Conservation (phyloP, 1,284 basidiomycete species). For the Trichosporon sp. region DNA sequence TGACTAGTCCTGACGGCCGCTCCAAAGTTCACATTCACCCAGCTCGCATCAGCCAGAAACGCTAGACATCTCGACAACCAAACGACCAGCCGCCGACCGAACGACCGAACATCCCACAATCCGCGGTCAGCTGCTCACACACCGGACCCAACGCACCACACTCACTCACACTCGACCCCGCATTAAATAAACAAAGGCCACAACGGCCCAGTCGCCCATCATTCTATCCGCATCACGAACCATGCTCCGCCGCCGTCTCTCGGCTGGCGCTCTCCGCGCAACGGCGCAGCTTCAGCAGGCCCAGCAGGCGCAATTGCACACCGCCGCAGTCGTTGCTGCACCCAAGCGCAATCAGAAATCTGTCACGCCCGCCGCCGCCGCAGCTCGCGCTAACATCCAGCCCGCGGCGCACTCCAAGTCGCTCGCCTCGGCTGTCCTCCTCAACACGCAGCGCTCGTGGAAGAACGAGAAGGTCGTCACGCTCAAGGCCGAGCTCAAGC, state of each 20-base stretch:
- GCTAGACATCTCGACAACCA: neutral
- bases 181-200: neutral
- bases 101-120: too few species aligned
- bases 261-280: slow-evolving; percentile 35
- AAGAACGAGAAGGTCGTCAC: slow-evolving; percentile 54
- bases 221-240: slow-evolving; percentile 14
- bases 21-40: neutral
- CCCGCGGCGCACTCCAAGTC: slow-evolving; percentile 24
- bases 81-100: neutral
- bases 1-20: neutral
- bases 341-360: slow-evolving; percentile 8
- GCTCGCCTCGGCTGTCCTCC: slow-evolving; percentile 62
- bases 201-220: slow-evolving; percentile 6
- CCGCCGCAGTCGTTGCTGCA: neutral
- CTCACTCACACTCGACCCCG: neutral
- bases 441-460: slow-evolving; percentile 60
- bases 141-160: neutral
- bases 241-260: slow-evolving; percentile 44
- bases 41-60: neutral
- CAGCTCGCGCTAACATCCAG: slow-evolving; percentile 16
- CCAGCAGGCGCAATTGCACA: slow-evolving; percentile 5
- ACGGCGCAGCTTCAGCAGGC: too few species aligned
- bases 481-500: slow-evolving; percentile 61
- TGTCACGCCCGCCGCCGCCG: slow-evolving; percentile 15
- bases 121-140: slow-evolving; percentile 3